Base-by-base conservation (phyloP, 163 green algal species). In the Scenedesmus sp. region DNA sequence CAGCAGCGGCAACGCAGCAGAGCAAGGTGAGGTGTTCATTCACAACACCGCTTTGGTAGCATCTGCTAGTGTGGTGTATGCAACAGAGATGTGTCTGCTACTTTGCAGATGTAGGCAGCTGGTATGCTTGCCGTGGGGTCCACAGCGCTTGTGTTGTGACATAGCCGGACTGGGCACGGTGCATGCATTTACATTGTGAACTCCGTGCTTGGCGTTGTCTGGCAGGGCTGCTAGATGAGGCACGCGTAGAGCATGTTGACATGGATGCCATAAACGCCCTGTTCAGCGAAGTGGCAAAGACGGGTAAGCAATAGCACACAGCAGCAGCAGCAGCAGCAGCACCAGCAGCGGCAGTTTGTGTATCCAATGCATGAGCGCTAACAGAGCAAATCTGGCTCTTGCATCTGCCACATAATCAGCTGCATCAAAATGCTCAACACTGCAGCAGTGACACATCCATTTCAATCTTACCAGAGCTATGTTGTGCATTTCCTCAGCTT, bases 281-380 rank as follows among this genome's bases (percentile, higher is more conserved):
- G 33, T 90, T 90, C 42, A 30, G 26, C 7, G 85, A 90, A 30
- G 65, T 90, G 18, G 61, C 85, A 43, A 82, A 70, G 37, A 83
- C 73, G 73, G 85, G 85, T 89, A 56, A 46, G 42, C 40, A 35
- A 16, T 46, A 12, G 37, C n/a, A 37, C 81, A 53, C 81, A 73
- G 46, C 46, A 72, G 15, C 44, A 87, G 80, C 80, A 85, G 80
- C 80, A 85, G 44, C 43, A 44, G 35, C 56, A 80, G 35, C 83
- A 88, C 24, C 82, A 87, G 82, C 82, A 87, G 53, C 81, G 73
- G 51, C 33, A 78, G 3, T 26, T 1, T 40, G 30, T 40, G 30
- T 9, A 76, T 76, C 30, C 65, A 18, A 12, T 30, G 53, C 61
- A 6, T 68, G 53, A 30, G 53, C 15, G 59, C 59, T 35, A 7